Percentiles rank a stretch among this genome's conserved stretches.
phyloP scores from a whole-genome alignment of 192 early-diverging fungal genomes.

The Pilaira anomala region DNA sequence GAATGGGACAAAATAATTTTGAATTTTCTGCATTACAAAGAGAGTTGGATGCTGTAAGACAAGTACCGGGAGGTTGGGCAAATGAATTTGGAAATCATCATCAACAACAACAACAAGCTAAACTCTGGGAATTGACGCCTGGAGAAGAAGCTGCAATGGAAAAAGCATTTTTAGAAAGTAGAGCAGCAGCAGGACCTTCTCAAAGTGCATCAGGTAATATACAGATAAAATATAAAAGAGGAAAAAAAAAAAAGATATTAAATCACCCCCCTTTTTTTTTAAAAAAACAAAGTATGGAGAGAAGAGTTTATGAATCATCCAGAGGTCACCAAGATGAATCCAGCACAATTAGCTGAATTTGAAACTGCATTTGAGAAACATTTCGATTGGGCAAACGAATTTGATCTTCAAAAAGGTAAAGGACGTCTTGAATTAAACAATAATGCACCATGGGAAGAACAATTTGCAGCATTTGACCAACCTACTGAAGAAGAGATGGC shows the following conservation, averaged over 20 bases:
- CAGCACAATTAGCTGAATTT: constrained; percentile 48
- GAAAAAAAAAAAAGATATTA: background rate
- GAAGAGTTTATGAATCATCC: constrained; percentile 50
- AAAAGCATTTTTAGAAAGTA: constrained; percentile 38
- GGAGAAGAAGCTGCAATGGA: constrained; percentile 52
- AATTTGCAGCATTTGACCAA: constrained; percentile 53
- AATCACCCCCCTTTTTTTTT: background rate
- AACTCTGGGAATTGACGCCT: constrained; percentile 46
- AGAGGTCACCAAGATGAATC: constrained; percentile 26
- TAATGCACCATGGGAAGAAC: constrained; percentile 55
- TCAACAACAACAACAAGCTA: constrained; percentile 24
- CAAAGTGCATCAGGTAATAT: constrained; percentile 20
- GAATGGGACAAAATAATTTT: constrained; percentile 20
- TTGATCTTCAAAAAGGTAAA: constrained; percentile 62
- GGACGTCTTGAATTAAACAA: constrained; percentile 33
- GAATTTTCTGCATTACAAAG: constrained; percentile 35
- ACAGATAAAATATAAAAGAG: too few relatives aligned
- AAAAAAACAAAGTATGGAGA: constrained; percentile 39
- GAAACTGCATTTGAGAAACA: constrained; percentile 58
- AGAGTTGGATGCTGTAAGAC: constrained; percentile 31
- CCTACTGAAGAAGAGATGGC: constrained; percentile 32
- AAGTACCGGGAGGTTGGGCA: constrained; percentile 34
- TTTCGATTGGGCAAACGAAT: constrained; percentile 78
- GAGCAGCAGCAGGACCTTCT: constrained; percentile 9
- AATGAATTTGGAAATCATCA: constrained; percentile 37